Conservation (phyloP, 148 eudicot genomes). For the Rhododendron molle region DNA sequence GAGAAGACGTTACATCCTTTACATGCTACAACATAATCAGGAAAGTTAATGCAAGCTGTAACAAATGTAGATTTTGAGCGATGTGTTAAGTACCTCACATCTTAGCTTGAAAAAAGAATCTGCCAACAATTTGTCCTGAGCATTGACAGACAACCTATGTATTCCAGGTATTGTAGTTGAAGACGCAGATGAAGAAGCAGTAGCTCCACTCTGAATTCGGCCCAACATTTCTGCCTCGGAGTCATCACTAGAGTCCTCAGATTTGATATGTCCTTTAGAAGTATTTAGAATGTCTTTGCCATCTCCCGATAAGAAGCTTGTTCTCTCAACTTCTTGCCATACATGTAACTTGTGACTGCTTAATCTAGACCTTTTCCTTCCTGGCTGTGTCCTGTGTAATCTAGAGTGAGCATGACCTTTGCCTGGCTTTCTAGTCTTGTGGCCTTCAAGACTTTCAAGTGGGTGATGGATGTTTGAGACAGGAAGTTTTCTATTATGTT, state of each 20-base stretch:
- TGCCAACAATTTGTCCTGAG: slow-evolving; percentile 45
- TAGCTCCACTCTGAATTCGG: slow-evolving; percentile 63
- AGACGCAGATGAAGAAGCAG: slow-evolving; percentile 70
- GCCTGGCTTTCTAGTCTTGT: slow-evolving; percentile 42
- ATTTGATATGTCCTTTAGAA: slow-evolving; percentile 38
- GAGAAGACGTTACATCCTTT: slow-evolving; percentile 13
- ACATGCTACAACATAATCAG: not conserved
- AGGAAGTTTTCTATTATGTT: slow-evolving; percentile 50
- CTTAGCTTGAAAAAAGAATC: slow-evolving; percentile 84
- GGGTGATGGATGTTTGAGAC: slow-evolving; percentile 85
- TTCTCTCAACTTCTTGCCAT: slow-evolving; percentile 93
- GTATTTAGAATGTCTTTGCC: slow-evolving; percentile 63
- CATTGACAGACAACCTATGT: slow-evolving; percentile 18
- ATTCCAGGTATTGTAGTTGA: slow-evolving; percentile 47
- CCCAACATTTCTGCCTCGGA: slow-evolving; percentile 59
- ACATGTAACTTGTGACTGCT: slow-evolving; percentile 43
- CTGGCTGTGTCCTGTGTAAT: slow-evolving; percentile 41
- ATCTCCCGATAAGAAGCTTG: slow-evolving; percentile 71
- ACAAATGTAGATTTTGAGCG: not conserved
- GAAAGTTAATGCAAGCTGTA: not conserved
- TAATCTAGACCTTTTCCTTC: slow-evolving; percentile 54
- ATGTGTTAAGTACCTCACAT: slow-evolving; percentile 69
- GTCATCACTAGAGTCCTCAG: slow-evolving; percentile 81
- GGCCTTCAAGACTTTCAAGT: slow-evolving; percentile 66
- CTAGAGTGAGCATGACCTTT: slow-evolving; percentile 37